These are phyloP conservation scores for Aspergillus funiculosus DNA, from an alignment of 495 filamentous ascomycete species.

Conservation along the genomic window DNA sequence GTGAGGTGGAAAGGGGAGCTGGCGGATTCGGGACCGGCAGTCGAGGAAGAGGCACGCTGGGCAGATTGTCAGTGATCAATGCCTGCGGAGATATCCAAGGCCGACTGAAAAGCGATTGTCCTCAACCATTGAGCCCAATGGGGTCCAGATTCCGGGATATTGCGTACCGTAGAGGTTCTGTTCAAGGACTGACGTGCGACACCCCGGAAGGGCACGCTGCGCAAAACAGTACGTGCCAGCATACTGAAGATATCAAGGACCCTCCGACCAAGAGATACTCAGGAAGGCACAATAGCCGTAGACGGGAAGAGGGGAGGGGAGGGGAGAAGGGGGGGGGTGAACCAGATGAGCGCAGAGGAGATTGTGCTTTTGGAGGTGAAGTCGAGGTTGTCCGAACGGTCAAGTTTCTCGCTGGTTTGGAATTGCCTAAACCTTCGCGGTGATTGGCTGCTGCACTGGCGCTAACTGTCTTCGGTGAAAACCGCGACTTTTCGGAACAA, in stretches of 20 bases:
- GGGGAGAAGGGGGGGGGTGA: conserved; percentile 24
- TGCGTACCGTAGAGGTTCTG: conserved; percentile 47
- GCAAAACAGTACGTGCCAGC: conserved; percentile 81
- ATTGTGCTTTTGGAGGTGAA: conserved; percentile 33
- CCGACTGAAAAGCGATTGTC: conserved; percentile 27
- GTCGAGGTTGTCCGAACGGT: conserved; percentile 35
- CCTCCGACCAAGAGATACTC: conserved; percentile 36
- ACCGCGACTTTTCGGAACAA: conserved; percentile 36
- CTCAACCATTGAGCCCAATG: conserved; percentile 29
- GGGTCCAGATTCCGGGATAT: conserved; percentile 21
- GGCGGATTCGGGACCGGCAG: conserved; percentile 44
- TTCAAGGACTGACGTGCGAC: conserved; percentile 50
- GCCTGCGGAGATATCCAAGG: not conserved
- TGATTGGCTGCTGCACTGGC: conserved; percentile 33
- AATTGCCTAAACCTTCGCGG: conserved; percentile 37
- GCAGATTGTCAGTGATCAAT: conserved; percentile 24
- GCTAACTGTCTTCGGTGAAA: conserved; percentile 35
- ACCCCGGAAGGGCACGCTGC: conserved; percentile 71
- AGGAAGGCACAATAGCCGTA: conserved; percentile 30
- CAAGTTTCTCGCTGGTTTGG: conserved; percentile 41
- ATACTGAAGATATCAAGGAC: conserved; percentile 51
- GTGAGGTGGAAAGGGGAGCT: conserved; percentile 58
- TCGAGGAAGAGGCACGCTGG: conserved; percentile 44
- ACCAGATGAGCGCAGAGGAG: conserved; percentile 27
- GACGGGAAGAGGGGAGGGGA: conserved; percentile 29